Evolutionary conservation across 2,329 filamentous ascomycete species (phyloP), one percentile per base, ranked within the genome.

Genomic region (Talaromyces sp.): DNA sequence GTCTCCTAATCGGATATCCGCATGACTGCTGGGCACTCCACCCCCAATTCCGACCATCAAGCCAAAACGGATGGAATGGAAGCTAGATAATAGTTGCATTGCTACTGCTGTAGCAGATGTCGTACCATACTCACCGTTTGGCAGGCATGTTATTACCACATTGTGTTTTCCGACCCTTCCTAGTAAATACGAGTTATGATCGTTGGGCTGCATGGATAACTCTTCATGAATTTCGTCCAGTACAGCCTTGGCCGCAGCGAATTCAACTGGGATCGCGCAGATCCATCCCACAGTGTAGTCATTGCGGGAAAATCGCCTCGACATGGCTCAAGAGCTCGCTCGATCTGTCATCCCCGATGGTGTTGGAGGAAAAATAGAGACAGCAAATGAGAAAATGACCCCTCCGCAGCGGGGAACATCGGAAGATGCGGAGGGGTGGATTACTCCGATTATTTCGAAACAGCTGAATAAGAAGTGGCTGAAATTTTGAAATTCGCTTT

Each of bases 1-100:
- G 19, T 53, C 50, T 29, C 51, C 26, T 38, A 38, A 38, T 6
- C 35, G 6, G 10, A 72, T 70, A 61, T 73, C 66, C 38, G 64
- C 29, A n/a, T 51, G 26, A 27, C 46, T 43, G 7, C 60, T 67
- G 1, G 69, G 69, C 4, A 68, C 63, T 12, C 52, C 52, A 54
- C 27, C 52, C n/a, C 27, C 27, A 10, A 35, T 54, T n/a, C 52
- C 52, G 26, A 54, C 52, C 27, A 35, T 54, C 29, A 54, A 32
- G n/a, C 52, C 52, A 27, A 54, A 31, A 7, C 27, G 52, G 35
- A 54, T 54, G 26, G 14, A n/a, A n/a, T 26, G 50, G 24, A 27
- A 53, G 26, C 26, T 53, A 31, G 50, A 53, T 11, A 26, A 26
- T 19, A 53, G 17, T 11, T 53, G 50, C 50, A 29, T 27, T n/a